Conservation (phyloP, 805 yeast genomes). For the Metschnikowia chrysomelidarum region DNA sequence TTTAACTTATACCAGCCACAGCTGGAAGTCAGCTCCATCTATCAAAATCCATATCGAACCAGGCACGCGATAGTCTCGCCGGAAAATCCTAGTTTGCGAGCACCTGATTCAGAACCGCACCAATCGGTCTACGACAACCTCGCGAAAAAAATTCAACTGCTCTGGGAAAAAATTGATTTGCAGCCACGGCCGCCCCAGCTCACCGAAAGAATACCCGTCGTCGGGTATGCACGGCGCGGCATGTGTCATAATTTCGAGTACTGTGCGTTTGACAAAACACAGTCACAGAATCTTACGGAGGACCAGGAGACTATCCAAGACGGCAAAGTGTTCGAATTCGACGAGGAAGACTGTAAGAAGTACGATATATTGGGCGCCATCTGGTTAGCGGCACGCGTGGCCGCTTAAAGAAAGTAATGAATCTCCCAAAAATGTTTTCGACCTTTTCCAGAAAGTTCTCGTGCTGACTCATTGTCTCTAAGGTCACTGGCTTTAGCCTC, state of each 20-base stretch:
- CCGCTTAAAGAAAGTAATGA: no score
- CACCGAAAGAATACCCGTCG: slow-evolving; percentile 32
- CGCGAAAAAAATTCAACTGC: slow-evolving; percentile 19
- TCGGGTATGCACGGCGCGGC: slow-evolving; percentile 40
- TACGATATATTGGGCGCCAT: slow-evolving; percentile 35
- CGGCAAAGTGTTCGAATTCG: slow-evolving; percentile 28
- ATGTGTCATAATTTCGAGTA: slow-evolving; percentile 37
- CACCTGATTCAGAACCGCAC: slow-evolving; percentile 23
- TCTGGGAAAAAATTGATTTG: slow-evolving; percentile 35
- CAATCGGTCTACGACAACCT: slow-evolving; percentile 19
- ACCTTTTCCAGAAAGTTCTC: no score
- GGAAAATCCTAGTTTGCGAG: slow-evolving; percentile 29
- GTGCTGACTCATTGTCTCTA: no score
- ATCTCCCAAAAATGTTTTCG: no score
- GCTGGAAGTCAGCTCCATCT: slow-evolving; percentile 21
- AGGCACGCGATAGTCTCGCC: slow-evolving; percentile 42
- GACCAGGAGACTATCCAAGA: slow-evolving; percentile 15
- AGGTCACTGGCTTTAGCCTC: no score
- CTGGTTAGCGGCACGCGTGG: no score
- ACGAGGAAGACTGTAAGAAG: slow-evolving; percentile 10
- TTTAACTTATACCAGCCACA: slow-evolving; percentile 18
- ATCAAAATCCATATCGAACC: slow-evolving; percentile 29
- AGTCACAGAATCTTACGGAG: slow-evolving; percentile 18
- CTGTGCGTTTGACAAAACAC: slow-evolving; percentile 37
- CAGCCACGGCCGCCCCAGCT: slow-evolving; percentile 21